phyloP scores from a whole-genome alignment of 2,329 filamentous ascomycete species.

The Stemphylium lycopersici region DNA sequence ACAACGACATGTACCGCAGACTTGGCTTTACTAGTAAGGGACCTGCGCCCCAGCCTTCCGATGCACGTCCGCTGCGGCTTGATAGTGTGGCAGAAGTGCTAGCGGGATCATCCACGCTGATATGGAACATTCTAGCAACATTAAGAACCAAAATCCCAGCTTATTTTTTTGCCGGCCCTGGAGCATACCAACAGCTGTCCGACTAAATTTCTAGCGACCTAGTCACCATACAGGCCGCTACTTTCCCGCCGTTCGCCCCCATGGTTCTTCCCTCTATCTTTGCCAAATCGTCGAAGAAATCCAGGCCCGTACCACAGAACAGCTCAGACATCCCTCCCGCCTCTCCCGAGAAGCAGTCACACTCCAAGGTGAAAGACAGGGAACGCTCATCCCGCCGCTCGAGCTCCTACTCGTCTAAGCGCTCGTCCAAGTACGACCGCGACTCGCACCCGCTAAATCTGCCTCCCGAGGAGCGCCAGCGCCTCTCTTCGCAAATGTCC shows the following conservation, averaged over 20 bases:
- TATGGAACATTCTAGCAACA: conserved; percentile 45
- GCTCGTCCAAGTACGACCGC: conserved; percentile 58
- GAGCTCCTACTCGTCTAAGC: conserved; percentile 42
- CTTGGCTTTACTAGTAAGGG: background rate
- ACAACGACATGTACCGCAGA: background rate
- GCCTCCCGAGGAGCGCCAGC: conserved; percentile 84
- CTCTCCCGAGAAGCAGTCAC: conserved; percentile 48
- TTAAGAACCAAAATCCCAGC: conserved; percentile 25
- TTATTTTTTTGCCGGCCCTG: conserved; percentile 33
- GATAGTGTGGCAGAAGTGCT: conserved; percentile 20
- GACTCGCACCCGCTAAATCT: conserved; percentile 89
- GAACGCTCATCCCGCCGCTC: conserved; percentile 37
- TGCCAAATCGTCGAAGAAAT: conserved; percentile 47
- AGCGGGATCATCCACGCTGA: conserved; percentile 24
- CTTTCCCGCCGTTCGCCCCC: conserved; percentile 29
- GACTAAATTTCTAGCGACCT: conserved; percentile 38
- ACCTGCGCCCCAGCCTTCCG: conserved; percentile 29
- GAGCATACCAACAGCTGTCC: conserved; percentile 38
- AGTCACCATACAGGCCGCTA: conserved; percentile 27
- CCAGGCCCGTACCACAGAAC: conserved; percentile 30
- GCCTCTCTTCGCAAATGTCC: conserved; percentile 71
- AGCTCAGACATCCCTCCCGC: conserved; percentile 42
- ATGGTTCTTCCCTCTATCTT: conserved; percentile 50
- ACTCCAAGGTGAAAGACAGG: conserved; percentile 40
- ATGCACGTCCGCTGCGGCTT: conserved; percentile 30